Base-by-base conservation (phyloP, 768 basidiomycete genomes). In the Fistulinella prunicolor region DNA sequence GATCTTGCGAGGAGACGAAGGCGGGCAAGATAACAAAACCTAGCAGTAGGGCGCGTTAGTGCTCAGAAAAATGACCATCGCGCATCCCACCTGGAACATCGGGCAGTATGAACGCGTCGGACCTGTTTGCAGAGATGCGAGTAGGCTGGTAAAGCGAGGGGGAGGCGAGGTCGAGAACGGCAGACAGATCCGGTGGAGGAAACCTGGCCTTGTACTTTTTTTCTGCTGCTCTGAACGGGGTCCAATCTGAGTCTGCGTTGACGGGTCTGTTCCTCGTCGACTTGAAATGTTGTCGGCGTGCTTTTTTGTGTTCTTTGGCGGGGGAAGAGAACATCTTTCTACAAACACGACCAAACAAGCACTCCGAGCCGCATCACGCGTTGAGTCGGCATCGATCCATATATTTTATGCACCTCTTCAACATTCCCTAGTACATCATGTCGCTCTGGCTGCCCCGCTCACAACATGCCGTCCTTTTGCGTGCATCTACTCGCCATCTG, bases 1-100 rank as follows among this genome's bases (percentile, higher is more conserved):
- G 95, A 30, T 81, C 73, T 16, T 69, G 60, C 0, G 69, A 69
- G 2, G 82, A 71, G 16, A 96, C 59, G 59, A 86, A 93, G 0
- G 75, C 73, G 10, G 95, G 94, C 6, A 99, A 67, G 19, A 96
- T 65, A 17, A 97, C 85, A 22, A 97, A 80, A 17, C 94, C 94
- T 94, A n/a, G n/a, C n/a, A n/a, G n/a, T n/a, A n/a, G n/a, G n/a
- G 21, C 3, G n/a, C 22, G 49, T 40, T 9, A 38, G 22, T n/a
- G 20, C 8, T 10, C 20, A 9, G 36, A 7, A 5, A 13, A 21
- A 3, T 5, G 8, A 26, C 3, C 10, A 36, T 48, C 3, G 20
- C 1, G 29, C 12, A 29, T 12, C 52, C 81, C 71, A 50, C 67
- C 62, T 46, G 82, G 76, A 24, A 86, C 68, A 2, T 55, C 42